Evolutionary conservation across 768 basidiomycete genomes (phyloP).

Genomic region (Tephrocybe sp.): DNA sequence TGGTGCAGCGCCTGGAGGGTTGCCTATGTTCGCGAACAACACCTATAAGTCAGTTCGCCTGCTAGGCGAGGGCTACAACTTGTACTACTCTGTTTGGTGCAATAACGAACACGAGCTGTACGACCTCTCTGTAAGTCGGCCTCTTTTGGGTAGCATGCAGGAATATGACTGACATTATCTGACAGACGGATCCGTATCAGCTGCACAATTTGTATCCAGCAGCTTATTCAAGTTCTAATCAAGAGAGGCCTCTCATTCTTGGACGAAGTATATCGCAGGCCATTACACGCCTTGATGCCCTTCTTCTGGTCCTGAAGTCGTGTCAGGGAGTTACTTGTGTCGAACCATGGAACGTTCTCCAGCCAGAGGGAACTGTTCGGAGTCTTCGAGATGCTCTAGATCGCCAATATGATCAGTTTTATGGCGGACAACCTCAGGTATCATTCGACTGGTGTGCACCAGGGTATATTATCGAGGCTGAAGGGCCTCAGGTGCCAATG

Average conservation of each 20-base stretch:
- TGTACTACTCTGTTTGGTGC: slow-evolving; percentile 1
- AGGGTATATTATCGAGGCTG: not conserved
- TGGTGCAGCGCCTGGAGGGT: not conserved
- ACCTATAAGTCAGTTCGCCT: not conserved
- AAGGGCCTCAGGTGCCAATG: not conserved
- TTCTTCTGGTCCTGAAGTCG: not conserved
- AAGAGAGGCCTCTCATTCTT: too few relatives aligned
- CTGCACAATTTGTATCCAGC: not conserved
- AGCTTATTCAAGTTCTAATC: too few relatives aligned
- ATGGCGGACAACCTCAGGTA: not conserved
- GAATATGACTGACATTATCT: not conserved
- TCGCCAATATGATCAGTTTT: not conserved
- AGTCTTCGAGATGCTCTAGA: not conserved
- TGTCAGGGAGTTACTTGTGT: not conserved
- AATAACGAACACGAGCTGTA: slow-evolving; percentile 1
- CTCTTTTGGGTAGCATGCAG: not conserved
- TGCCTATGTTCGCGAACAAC: not conserved
- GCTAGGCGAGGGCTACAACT: not conserved
- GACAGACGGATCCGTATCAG: not conserved
- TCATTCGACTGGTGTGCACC: not conserved
- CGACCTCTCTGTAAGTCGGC: not conserved
- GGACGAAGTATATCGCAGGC: not conserved
- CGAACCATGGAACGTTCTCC: not conserved
- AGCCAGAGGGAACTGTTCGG: not conserved
- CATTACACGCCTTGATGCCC: not conserved